Conservation (phyloP, 345 rosid species). For the Eutrema yunnanense region DNA sequence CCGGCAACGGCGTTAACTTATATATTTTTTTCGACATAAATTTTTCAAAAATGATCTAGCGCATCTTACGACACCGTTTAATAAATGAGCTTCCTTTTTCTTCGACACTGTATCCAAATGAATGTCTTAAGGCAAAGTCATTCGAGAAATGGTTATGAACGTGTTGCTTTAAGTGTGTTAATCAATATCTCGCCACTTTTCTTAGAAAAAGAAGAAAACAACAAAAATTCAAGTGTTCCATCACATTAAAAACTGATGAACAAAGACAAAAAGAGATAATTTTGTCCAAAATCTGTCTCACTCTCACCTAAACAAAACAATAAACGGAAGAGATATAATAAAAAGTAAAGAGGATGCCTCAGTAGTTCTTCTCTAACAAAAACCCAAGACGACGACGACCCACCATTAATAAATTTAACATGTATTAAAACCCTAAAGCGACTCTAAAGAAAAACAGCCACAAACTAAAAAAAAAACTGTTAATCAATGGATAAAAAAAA, state of each 20-base stretch:
- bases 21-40: too few relatives aligned
- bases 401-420: constrained; percentile 17
- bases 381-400: constrained; percentile 22
- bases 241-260: constrained; percentile 22
- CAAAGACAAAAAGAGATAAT: background rate
- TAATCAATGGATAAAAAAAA: constrained; percentile 14
- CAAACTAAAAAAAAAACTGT: constrained; percentile 3
- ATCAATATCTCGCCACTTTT: too few relatives aligned
- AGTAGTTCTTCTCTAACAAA: constrained; percentile 21
- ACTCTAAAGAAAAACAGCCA: constrained; percentile 8
- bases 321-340: background rate
- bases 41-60: too few relatives aligned
- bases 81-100: background rate
- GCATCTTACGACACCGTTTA: background rate
- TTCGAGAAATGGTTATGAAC: too few relatives aligned
- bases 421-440: background rate
- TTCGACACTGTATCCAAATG: background rate
- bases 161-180: too few relatives aligned
- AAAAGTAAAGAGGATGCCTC: background rate
- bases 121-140: background rate
- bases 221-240: constrained; percentile 30
- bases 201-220: too few relatives aligned
- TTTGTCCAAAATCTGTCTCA: constrained; percentile 31
- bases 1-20: background rate
- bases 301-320: constrained; percentile 23